Conservation (phyloP, 1,284 basidiomycete species). For the Gymnopus androsaceus region DNA sequence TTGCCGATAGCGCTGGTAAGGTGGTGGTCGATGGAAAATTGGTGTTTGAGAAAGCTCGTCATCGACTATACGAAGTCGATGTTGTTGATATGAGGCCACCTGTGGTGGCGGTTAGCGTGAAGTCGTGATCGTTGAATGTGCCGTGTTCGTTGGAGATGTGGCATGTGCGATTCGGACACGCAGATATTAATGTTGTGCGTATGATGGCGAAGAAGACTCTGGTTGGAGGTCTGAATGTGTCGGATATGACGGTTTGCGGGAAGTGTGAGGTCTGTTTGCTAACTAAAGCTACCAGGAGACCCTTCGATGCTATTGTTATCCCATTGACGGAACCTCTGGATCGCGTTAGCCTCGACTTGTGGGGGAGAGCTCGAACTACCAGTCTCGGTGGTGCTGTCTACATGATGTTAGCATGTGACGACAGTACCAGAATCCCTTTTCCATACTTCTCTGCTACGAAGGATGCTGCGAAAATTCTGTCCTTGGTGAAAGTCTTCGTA, state of each 20-base stretch:
- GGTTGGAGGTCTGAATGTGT: too few species aligned
- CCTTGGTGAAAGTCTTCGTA: not conserved
- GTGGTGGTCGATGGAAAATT: too few species aligned
- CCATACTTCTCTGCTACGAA: not conserved
- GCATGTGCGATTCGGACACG: conserved; percentile 4
- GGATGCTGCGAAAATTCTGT: not conserved
- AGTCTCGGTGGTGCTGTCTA: too few species aligned
- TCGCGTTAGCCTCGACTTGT: too few species aligned
- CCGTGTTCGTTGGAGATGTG: not conserved
- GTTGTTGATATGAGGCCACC: too few species aligned
- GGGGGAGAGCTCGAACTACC: too few species aligned
- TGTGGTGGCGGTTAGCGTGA: too few species aligned
- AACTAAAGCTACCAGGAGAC: not conserved
- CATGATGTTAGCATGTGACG: not conserved
- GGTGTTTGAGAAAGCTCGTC: too few species aligned
- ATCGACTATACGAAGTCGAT: too few species aligned
- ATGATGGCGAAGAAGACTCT: not conserved
- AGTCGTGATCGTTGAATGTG: not conserved
- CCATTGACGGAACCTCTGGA: not conserved
- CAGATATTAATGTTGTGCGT: not conserved
- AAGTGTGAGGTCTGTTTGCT: not conserved
- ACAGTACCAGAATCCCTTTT: not conserved
- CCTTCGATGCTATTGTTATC: not conserved
- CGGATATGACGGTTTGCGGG: too few species aligned
- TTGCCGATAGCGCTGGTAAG: too few species aligned